A percentile compares a stretch with the other conserved stretches of the same genome.
These are phyloP conservation scores for Cymbopogon citratus DNA, from an alignment of 176 grass and related monocot species.

Conservation along the genomic window DNA sequence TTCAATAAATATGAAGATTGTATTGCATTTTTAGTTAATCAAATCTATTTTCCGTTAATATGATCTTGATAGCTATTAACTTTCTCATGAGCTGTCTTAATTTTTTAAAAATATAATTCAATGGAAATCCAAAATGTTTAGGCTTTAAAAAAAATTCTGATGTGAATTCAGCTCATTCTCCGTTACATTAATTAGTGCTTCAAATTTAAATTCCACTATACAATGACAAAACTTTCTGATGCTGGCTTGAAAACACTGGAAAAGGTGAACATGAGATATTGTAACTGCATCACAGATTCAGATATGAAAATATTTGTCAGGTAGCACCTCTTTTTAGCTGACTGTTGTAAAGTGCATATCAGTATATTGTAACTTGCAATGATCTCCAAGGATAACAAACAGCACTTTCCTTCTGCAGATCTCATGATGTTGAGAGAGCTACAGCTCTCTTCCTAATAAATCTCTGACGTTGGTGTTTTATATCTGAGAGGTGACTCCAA, in stretches of 20 bases:
- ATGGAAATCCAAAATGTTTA: neutral
- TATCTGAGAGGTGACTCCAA: no score
- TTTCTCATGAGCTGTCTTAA: constrained; percentile 10
- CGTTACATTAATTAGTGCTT: neutral
- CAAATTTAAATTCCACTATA: neutral
- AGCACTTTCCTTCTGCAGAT: constrained; percentile 40
- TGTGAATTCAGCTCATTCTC: neutral
- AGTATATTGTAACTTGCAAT: constrained; percentile 3
- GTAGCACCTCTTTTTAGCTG: constrained; percentile 26
- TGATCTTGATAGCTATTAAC: no score
- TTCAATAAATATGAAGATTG: no score
- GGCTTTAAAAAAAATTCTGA: neutral
- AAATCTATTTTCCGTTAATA: no score
- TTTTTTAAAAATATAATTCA: neutral
- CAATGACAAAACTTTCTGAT: constrained; percentile 20
- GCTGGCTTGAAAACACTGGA: constrained; percentile 71
- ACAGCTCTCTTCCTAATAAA: no score
- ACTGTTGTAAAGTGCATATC: neutral
- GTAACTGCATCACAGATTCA: constrained; percentile 84
- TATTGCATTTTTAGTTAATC: no score
- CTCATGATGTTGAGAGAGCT: constrained; percentile 51
- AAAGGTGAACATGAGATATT: constrained; percentile 83
- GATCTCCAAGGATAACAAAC: no score
- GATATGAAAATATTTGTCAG: constrained; percentile 86
- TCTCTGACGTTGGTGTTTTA: no score